Evolutionary conservation across 768 basidiomycete genomes (phyloP).

Genomic region (Cyclocybe aegerita): DNA sequence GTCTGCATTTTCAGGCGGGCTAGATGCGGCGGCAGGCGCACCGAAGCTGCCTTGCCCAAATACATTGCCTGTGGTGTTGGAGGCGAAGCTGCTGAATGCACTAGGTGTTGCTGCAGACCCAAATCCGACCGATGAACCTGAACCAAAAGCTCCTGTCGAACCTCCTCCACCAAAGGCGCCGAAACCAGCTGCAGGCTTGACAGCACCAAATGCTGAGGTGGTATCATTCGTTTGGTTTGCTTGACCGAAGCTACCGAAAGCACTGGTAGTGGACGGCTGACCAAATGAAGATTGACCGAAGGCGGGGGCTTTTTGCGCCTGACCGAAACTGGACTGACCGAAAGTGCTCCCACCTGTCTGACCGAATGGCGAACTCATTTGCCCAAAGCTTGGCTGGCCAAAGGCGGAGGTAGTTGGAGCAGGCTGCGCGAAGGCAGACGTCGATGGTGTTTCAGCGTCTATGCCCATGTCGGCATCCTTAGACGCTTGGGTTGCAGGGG

Average conservation of each 20-base stretch:
- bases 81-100: slow-evolving; percentile 18
- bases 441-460: slow-evolving; percentile 13
- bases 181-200: slow-evolving; percentile 18
- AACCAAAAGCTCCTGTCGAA: slow-evolving; percentile 11
- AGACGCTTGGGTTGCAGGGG: slow-evolving; percentile 10
- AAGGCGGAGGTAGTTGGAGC: slow-evolving; percentile 12
- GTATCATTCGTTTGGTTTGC: slow-evolving; percentile 17
- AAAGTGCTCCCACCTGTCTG: slow-evolving; percentile 20
- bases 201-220: slow-evolving; percentile 24
- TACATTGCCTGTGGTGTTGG: slow-evolving; percentile 12
- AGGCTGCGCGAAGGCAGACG: slow-evolving; percentile 7
- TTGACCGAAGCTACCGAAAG: slow-evolving; percentile 22
- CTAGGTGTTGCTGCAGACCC: slow-evolving; percentile 8
- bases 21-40: slow-evolving; percentile 9
- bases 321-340: slow-evolving; percentile 21
- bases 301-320: slow-evolving; percentile 18
- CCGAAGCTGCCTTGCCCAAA: slow-evolving; percentile 31
- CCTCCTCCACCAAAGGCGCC: slow-evolving; percentile 25
- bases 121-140: slow-evolving; percentile 10
- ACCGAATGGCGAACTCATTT: slow-evolving; percentile 22
- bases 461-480: slow-evolving; percentile 27
- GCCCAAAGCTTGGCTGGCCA: slow-evolving; percentile 24
- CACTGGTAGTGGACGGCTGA: slow-evolving; percentile 22
- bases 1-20: slow-evolving; percentile 15
- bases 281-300: slow-evolving; percentile 34